phyloP scores from a whole-genome alignment of 2,329 filamentous ascomycete species.

The Fusarium liriodendri region DNA sequence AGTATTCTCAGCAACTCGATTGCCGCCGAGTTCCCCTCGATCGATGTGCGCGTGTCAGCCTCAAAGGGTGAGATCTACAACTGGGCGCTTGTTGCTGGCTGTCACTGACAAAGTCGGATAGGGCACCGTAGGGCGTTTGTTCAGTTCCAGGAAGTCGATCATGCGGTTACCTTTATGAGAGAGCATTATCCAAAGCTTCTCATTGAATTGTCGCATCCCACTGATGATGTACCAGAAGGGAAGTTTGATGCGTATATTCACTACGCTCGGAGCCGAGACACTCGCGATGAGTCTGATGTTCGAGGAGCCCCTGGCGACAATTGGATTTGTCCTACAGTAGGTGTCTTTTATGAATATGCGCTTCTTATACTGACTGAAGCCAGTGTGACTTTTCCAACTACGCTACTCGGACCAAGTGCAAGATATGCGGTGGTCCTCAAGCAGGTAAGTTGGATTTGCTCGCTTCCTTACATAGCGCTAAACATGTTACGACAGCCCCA shows the following conservation, averaged over 20 bases:
- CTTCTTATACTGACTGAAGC: conserved; percentile 25
- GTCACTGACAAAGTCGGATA: conserved; percentile 39
- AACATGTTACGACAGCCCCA: conserved; percentile 29
- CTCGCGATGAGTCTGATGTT: conserved; percentile 45
- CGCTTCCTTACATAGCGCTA: not conserved
- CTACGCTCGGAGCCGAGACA: conserved; percentile 54
- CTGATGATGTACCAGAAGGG: conserved; percentile 54
- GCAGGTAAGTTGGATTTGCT: conserved; percentile 41
- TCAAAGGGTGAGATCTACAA: conserved; percentile 45
- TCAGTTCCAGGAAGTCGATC: conserved; percentile 53
- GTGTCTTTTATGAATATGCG: conserved; percentile 5
- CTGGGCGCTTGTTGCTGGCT: not conserved
- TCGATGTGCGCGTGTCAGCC: conserved; percentile 54
- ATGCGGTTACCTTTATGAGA: conserved; percentile 56
- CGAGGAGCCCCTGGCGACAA: conserved; percentile 38
- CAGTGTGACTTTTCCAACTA: conserved; percentile 57
- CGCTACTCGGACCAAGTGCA: conserved; percentile 51
- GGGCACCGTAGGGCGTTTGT: conserved; percentile 56
- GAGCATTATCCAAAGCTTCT: conserved; percentile 55
- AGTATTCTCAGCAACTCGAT: conserved; percentile 49
- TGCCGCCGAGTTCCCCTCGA: conserved; percentile 49
- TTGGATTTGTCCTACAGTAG: conserved; percentile 52
- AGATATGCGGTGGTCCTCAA: conserved; percentile 50
- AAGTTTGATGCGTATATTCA: conserved; percentile 53
- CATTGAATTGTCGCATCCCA: conserved; percentile 50